Evolutionary conservation across 768 basidiomycete species (phyloP), one percentile per base, ranked within the genome.

Genomic region (Tylopilus rubrobrunneus): DNA sequence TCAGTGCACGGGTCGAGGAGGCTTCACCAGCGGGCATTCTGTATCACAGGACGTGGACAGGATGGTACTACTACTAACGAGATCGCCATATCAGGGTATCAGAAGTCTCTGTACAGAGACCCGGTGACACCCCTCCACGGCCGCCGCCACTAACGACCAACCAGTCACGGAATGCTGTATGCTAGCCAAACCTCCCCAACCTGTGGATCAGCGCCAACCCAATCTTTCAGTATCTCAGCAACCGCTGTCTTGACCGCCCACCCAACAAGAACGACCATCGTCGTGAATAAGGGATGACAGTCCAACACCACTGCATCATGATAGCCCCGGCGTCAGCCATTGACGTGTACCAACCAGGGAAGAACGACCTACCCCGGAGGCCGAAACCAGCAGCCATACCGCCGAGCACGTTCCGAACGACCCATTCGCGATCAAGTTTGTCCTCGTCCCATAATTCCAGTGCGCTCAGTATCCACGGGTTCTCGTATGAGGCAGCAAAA

Each of bases 371-470:
- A 91, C 90, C 87, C 63, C 90, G 81, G 49, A 93, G 68, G 0
- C 89, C 91, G 66, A 92, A 93, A 1, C 91, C 91, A 31, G 90
- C 86, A 11, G 89, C 86, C 82, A 93, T 85, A 0, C 91, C 91
- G 11, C 91, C 91, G 2, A 93, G 73, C 10, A 92, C 75, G 59
- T 93, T 92, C 25, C 91, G 78, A 5, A 92, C 83, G 7, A 91
- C 73, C 91, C 91, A 93, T 62, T 87, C 88, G 7, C 87, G 80
- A 66, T 92, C 88, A 1, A 92, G 70, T 29, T 79, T 81, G 56
- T 86, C 84, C 48, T 90, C 88, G 57, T 87, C 85, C 49, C 90
- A 74, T 3, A 86, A 60, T 53, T 80, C 73, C 43, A 86, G 74
- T 3, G 76, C 74, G n/a, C 64, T 49, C 8, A 70, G 55, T 23